Evolutionary conservation across 352 stramenopile genomes (phyloP).

Genomic region (Halophytophthora polymorphica): DNA sequence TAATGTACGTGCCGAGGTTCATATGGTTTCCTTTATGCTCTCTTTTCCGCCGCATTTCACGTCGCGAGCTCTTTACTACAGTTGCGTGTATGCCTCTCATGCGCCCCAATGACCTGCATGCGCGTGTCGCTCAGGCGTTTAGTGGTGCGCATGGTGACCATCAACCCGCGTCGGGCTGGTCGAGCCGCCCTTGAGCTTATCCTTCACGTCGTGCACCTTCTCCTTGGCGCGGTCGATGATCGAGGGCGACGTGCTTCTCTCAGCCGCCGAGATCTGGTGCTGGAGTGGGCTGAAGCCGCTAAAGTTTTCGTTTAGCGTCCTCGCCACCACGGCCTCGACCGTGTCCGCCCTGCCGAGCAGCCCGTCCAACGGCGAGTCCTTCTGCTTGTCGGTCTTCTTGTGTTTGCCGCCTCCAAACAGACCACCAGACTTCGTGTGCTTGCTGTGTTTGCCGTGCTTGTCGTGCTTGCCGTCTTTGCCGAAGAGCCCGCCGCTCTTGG

Average conservation of each 20-base stretch:
- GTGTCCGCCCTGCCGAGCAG: constrained; percentile 9
- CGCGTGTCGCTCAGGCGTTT: too few species aligned
- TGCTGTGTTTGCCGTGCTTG: not conserved
- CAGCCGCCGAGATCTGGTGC: constrained; percentile 19
- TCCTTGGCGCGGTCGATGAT: constrained; percentile 18
- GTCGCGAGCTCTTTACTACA: too few species aligned
- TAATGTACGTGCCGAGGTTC: too few species aligned
- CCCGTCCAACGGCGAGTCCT: not conserved
- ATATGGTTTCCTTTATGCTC: too few species aligned
- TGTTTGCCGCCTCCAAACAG: too few species aligned
- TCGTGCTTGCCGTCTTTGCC: constrained; percentile 1
- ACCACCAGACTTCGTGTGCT: not conserved
- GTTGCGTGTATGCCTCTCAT: too few species aligned
- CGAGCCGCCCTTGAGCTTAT: constrained; percentile 12
- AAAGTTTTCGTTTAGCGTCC: constrained; percentile 24
- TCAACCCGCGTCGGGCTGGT: constrained; percentile 9
- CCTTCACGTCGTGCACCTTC: constrained; percentile 13
- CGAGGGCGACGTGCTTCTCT: constrained; percentile 19
- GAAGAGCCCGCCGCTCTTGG: constrained; percentile 6
- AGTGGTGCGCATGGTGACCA: too few species aligned
- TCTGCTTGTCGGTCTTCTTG: too few species aligned
- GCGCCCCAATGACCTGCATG: too few species aligned
- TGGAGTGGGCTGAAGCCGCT: constrained; percentile 20
- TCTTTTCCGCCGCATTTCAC: too few species aligned
- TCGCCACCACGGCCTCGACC: constrained; percentile 21